phyloP scores from a whole-genome alignment of 192 early-diverging fungal genomes.

The Backusella tuberculispora region DNA sequence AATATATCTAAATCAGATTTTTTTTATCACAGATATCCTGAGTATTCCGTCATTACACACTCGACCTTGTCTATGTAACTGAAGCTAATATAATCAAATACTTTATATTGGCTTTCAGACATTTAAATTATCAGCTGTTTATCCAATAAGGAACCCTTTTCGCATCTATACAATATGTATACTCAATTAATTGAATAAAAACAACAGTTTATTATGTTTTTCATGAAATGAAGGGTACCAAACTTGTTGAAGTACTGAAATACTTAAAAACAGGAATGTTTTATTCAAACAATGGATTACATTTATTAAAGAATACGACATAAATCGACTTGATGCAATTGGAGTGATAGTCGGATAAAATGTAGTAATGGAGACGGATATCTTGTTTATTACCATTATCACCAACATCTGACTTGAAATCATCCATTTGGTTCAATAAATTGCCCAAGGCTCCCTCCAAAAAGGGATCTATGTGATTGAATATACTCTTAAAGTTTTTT shows the following conservation, averaged over 20 bases:
- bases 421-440: not conserved
- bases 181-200: not conserved
- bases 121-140: not conserved
- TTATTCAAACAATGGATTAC: slow-evolving; percentile 10
- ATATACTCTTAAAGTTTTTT: slow-evolving; percentile 10
- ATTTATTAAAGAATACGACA: not conserved
- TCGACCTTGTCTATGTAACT: slow-evolving; percentile 9
- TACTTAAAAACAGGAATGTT: slow-evolving; percentile 16
- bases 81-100: not conserved
- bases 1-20: not conserved
- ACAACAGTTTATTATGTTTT: not conserved
- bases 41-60: not conserved
- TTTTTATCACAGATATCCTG: slow-evolving; percentile 15
- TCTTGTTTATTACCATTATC: not conserved
- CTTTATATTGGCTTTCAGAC: not conserved
- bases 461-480: not conserved
- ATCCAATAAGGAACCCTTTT: not conserved
- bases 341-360: slow-evolving; percentile 3
- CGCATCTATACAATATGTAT: not conserved
- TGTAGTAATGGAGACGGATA: not conserved
- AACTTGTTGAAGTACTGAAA: not conserved
- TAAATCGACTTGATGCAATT: slow-evolving; percentile 7
- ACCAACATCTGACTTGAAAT: not conserved
- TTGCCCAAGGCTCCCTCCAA: not conserved
- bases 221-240: slow-evolving; percentile 7